Percentiles rank a stretch among this genome's conserved stretches.
These are phyloP conservation scores for Podaxis sp. DNA, from an alignment of 768 basidiomycete genomes.

Conservation along the genomic window DNA sequence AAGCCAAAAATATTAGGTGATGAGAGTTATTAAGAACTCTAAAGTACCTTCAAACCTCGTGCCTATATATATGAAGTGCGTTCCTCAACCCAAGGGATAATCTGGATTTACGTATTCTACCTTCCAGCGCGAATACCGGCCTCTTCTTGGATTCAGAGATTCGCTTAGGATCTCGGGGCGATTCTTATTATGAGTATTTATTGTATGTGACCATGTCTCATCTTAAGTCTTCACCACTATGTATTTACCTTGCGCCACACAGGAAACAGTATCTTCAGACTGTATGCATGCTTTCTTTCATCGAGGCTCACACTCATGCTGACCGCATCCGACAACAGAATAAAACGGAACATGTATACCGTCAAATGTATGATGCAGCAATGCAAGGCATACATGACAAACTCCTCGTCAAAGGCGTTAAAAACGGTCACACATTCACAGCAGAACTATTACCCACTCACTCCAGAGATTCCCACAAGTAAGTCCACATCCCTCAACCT, in stretches of 20 bases:
- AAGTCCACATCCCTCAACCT: not conserved
- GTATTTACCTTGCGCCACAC: not conserved
- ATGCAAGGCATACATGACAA: slow-evolving; percentile 78
- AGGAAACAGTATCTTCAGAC: slow-evolving; percentile 87
- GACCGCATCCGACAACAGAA: slow-evolving; percentile 40
- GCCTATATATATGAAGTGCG: slow-evolving; percentile 81
- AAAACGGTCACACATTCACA: slow-evolving; percentile 66
- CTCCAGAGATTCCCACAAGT: slow-evolving; percentile 24
- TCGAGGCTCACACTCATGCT: not conserved
- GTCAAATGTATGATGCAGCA: slow-evolving; percentile 84
- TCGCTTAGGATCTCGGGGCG: slow-evolving; percentile 89
- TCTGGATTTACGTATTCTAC: not conserved
- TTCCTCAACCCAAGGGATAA: not conserved
- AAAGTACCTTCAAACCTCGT: slow-evolving; percentile 67
- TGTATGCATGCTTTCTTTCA: slow-evolving; percentile 31
- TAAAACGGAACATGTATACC: slow-evolving; percentile 74
- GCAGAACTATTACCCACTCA: slow-evolving; percentile 72
- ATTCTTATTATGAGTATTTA: slow-evolving; percentile 93
- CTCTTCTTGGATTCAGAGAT: slow-evolving; percentile 65
- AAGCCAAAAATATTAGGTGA: slow-evolving; percentile 35
- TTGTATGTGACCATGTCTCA: slow-evolving; percentile 44
- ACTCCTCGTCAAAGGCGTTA: slow-evolving; percentile 63
- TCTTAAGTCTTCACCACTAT: not conserved
- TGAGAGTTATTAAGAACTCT: slow-evolving; percentile 65
- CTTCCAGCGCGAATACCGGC: slow-evolving; percentile 28